phyloP scores from a whole-genome alignment of 257 asterid genomes.

The Verbena officinalis region DNA sequence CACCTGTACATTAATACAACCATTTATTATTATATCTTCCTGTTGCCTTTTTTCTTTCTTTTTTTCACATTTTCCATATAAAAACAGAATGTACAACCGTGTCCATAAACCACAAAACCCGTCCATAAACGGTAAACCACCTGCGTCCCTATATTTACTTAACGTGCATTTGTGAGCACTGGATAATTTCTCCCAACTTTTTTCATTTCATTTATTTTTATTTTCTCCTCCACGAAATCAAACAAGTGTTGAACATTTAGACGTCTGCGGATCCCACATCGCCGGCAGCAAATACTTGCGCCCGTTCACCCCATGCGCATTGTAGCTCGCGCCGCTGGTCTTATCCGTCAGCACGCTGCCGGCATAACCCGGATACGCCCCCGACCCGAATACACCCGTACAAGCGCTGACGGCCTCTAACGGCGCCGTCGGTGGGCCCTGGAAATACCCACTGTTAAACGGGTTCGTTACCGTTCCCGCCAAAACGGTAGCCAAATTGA shows the following conservation, averaged over 20 bases:
- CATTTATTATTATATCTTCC: not conserved
- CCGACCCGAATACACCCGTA: slow-evolving; percentile 72
- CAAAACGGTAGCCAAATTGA: slow-evolving; percentile 66
- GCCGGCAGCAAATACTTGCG: slow-evolving; percentile 71
- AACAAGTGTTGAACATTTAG: slow-evolving; percentile 63
- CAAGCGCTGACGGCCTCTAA: slow-evolving; percentile 84
- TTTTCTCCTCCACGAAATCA: slow-evolving; percentile 26
- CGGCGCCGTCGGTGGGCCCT: slow-evolving; percentile 75
- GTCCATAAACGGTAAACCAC: not conserved
- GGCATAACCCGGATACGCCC: slow-evolving; percentile 74
- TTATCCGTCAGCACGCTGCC: slow-evolving; percentile 57
- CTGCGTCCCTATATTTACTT: slow-evolving; percentile 36
- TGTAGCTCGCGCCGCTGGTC: slow-evolving; percentile 63
- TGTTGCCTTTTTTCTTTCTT: not conserved
- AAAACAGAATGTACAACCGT: not conserved
- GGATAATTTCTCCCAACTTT: not conserved
- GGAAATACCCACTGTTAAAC: slow-evolving; percentile 66
- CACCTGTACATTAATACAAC: not conserved
- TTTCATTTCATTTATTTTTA: not conserved
- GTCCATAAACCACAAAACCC: not conserved
- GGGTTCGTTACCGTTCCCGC: slow-evolving; percentile 86
- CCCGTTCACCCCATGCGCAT: slow-evolving; percentile 69
- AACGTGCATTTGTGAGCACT: slow-evolving; percentile 36
- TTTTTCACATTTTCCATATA: slow-evolving; percentile 13
- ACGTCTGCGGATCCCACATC: slow-evolving; percentile 76